Evolutionary conservation across 768 basidiomycete species (phyloP).

Genomic region (Wakefieldia striispora): DNA sequence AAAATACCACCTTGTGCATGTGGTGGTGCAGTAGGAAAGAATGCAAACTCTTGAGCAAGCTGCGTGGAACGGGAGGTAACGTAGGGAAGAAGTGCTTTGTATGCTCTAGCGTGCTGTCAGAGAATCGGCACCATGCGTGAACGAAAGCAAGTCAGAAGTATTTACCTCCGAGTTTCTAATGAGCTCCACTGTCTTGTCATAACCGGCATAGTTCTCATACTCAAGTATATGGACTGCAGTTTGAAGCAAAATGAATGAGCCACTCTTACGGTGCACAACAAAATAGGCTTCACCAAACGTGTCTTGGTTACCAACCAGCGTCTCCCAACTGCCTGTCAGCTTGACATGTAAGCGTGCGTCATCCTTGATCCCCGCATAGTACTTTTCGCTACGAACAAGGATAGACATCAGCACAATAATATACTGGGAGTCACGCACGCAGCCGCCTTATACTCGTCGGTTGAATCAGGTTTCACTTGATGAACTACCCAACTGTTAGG

Average conservation of each 20-base stretch:
- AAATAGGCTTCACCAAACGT: slow-evolving; percentile 60
- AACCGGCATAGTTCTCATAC: slow-evolving; percentile 91
- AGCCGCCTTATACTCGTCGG: slow-evolving; percentile 82
- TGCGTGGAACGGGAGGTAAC: slow-evolving; percentile 72
- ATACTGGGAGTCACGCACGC: slow-evolving; percentile 54
- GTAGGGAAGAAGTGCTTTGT: slow-evolving; percentile 73
- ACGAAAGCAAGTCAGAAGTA: slow-evolving; percentile 15
- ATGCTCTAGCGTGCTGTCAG: slow-evolving; percentile 61
- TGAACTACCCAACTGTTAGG: slow-evolving; percentile 55
- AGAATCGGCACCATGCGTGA: not conserved
- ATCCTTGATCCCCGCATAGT: slow-evolving; percentile 77
- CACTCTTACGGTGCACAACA: not conserved
- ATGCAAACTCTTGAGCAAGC: slow-evolving; percentile 91
- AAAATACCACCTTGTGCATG: slow-evolving; percentile 87
- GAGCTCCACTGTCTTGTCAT: slow-evolving; percentile 69
- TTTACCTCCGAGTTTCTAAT: slow-evolving; percentile 64
- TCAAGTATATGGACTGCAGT: slow-evolving; percentile 71
- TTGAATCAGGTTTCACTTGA: slow-evolving; percentile 76
- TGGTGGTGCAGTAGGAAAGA: slow-evolving; percentile 89
- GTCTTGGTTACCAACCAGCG: slow-evolving; percentile 86
- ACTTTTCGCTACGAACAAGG: slow-evolving; percentile 58
- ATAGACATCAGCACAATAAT: slow-evolving; percentile 4
- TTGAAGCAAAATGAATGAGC: not conserved
- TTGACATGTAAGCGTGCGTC: slow-evolving; percentile 77
- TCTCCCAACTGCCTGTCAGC: slow-evolving; percentile 93